Evolutionary conservation across 2,329 filamentous ascomycete species (phyloP).

Genomic region (Ophiocordyceps camponoti-rufipedis): DNA sequence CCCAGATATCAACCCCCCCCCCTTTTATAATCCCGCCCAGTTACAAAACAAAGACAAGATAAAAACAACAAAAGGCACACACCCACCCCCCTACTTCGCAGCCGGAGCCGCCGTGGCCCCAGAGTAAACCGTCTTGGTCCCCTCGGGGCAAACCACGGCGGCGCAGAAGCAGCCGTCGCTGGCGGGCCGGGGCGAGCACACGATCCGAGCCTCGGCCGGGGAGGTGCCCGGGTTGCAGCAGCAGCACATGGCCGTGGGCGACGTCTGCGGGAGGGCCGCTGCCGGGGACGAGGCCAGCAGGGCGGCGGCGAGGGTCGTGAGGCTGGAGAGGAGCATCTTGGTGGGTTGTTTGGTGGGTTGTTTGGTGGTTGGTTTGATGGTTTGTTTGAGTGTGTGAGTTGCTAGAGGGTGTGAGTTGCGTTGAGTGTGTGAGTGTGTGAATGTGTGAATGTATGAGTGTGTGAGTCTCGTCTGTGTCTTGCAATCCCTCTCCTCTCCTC

Average conservation of each 20-base stretch:
- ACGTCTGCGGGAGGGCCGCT: conserved; percentile 1
- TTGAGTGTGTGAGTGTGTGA: too few relatives aligned
- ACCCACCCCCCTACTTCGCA: not conserved
- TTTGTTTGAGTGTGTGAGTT: too few relatives aligned
- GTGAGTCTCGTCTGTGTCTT: too few relatives aligned
- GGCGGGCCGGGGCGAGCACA: conserved; percentile 7
- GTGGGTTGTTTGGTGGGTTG: too few relatives aligned
- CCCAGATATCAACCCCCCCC: too few relatives aligned
- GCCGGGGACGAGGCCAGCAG: conserved; percentile 1
- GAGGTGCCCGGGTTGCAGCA: conserved; percentile 11
- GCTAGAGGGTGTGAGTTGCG: too few relatives aligned
- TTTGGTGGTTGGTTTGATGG: too few relatives aligned
- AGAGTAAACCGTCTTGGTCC: conserved; percentile 5
- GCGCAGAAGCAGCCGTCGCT: conserved; percentile 10
- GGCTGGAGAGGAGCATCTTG: conserved; percentile 1
- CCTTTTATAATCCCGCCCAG: too few relatives aligned
- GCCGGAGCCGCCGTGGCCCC: not conserved
- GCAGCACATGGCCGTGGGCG: conserved; percentile 10
- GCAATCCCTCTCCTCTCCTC: too few relatives aligned
- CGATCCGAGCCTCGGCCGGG: conserved; percentile 3
- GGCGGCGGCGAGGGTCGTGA: conserved; percentile 4
- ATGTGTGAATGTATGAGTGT: too few relatives aligned
- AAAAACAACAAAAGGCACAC: not conserved
- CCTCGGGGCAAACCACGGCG: conserved; percentile 8
- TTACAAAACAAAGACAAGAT: too few relatives aligned